Evolutionary conservation across 1,284 basidiomycete species (phyloP), one percentile per base, ranked within the genome.

Genomic region (Athelia psychrophila): DNA sequence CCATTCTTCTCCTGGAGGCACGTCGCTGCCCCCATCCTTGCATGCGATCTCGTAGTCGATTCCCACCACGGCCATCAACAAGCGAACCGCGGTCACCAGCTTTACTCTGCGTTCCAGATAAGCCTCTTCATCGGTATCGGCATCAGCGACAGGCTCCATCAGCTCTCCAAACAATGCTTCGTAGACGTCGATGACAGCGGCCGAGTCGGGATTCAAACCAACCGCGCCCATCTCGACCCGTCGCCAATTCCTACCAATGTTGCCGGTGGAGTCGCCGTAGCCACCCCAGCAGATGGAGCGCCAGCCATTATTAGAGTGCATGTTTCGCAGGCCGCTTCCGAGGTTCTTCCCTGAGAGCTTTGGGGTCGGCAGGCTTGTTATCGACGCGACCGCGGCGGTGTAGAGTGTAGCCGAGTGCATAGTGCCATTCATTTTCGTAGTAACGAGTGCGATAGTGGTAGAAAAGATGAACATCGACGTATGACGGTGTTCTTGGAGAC

Each of bases 201-300:
- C n/a, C n/a, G n/a, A n/a, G 23, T 51, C 47, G 13, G 48, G 10
- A 12, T 44, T 25, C 3, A 60, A 49, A 15, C 32, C 57, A 23
- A 59, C 23, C 13, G 18, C n/a, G 3, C 44, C 54, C 13, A 18
- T 24, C 30, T 60, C 54, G 3, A 56, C 27, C 2, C 45, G n/a
- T 6, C 42, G 47, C 51, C 56, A 55, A 15, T 24, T n/a, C 9
- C 8, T 23, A 3, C 32, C 32, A 10, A 38, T 53, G 20, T 47
- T 53, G 4, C 19, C 50, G 5, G 51, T 25, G 6, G 53, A 48
- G 22, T 57, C 50, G 3, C 50, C 55, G 16, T 10, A 55, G 16
- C 30, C 51, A 20, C 55, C 55, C 55, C 58, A 61, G 27, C 58
- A 57, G 3, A 60, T 60, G 3, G 60, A 27, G 18, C 56, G 53